Base-by-base conservation (phyloP, 495 filamentous ascomycete genomes). In the Gamarada debralockiae region DNA sequence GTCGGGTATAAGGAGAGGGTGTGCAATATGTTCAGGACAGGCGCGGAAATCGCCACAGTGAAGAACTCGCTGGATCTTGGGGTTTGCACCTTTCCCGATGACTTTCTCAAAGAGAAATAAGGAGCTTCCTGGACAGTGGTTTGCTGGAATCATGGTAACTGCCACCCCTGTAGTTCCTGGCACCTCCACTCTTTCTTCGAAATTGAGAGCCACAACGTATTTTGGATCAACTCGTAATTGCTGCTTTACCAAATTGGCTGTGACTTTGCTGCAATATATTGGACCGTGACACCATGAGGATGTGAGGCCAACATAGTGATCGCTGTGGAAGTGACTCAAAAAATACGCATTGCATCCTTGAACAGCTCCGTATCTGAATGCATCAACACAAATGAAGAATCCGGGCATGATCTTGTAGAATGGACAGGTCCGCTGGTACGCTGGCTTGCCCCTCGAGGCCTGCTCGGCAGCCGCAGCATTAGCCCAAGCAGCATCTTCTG, bases 391-490 rank as follows among this genome's bases (percentile, higher is more conserved):
- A 55, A 97, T 95, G 47, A 78, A 87, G 54, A 97, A 86, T 0
- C 89, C 89, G 2, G 90, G 89, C 67, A 99, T 79, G 53, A 97
- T 95, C 67, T 99, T 99, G 72, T 97, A 99, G 64, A 98, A 99
- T 0, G 93, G 93, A 65, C 93, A 99, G 0, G 87, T 95, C 46
- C 95, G 78, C 61, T 90, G 77, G 65, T 90, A 92, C 0, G 92
- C 84, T 37, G 88, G 88, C 66, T 92, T 96, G n/a, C 93, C 93
- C 20, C 89, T 78, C 6, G 89, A 84, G 2, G 83, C 77, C 4
- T 78, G 70, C 64, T 96, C 89, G 0, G 86, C 75, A 18, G 90
- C 87, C 3, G 92, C 89, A 14, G 93, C 92, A 3, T 76, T 78
- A 1, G 89, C 82, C 95, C 95, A 97, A 1, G 93, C 93, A 0